phyloP scores from a whole-genome alignment of 2,329 filamentous ascomycete genomes.

The Alternaria infectoria region DNA sequence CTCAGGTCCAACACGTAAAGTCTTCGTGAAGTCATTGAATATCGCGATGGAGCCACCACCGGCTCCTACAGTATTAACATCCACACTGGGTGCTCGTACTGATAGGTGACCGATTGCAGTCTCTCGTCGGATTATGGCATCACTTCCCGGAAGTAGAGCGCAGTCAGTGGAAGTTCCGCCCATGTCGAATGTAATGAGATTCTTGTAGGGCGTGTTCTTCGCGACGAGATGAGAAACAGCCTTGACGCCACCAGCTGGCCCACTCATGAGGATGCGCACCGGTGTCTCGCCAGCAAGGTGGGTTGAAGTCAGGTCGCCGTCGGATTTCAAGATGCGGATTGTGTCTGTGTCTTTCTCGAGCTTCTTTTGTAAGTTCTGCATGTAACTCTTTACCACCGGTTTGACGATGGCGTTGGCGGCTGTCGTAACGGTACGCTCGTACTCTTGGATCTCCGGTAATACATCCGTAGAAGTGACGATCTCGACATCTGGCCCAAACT shows the following conservation, averaged over 20 bases:
- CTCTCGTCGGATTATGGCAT: slow-evolving; percentile 54
- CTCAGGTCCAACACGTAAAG: slow-evolving; percentile 59
- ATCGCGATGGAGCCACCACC: slow-evolving; percentile 58
- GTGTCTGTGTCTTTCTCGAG: slow-evolving; percentile 52
- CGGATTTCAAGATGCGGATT: slow-evolving; percentile 58
- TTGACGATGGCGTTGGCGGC: slow-evolving; percentile 58
- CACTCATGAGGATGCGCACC: slow-evolving; percentile 59
- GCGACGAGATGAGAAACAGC: slow-evolving; percentile 56
- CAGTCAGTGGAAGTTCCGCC: slow-evolving; percentile 60
- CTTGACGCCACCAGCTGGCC: slow-evolving; percentile 58
- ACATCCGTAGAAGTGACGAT: slow-evolving; percentile 56
- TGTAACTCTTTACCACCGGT: slow-evolving; percentile 55
- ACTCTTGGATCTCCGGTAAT: slow-evolving; percentile 57
- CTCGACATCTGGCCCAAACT: slow-evolving; percentile 52
- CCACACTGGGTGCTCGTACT: slow-evolving; percentile 56
- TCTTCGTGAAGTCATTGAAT: slow-evolving; percentile 56
- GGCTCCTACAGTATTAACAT: slow-evolving; percentile 58
- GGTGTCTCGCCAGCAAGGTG: slow-evolving; percentile 54
- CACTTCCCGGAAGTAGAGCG: slow-evolving; percentile 53
- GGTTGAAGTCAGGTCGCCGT: slow-evolving; percentile 57
- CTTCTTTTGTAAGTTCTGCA: slow-evolving; percentile 49
- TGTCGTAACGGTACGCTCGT: slow-evolving; percentile 57
- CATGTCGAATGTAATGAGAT: slow-evolving; percentile 59
- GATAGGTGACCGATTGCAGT: slow-evolving; percentile 54
- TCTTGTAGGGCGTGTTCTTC: slow-evolving; percentile 55